These are phyloP conservation scores for Ganoderma meredithae DNA, from an alignment of 1,284 basidiomycete species.

Conservation along the genomic window DNA sequence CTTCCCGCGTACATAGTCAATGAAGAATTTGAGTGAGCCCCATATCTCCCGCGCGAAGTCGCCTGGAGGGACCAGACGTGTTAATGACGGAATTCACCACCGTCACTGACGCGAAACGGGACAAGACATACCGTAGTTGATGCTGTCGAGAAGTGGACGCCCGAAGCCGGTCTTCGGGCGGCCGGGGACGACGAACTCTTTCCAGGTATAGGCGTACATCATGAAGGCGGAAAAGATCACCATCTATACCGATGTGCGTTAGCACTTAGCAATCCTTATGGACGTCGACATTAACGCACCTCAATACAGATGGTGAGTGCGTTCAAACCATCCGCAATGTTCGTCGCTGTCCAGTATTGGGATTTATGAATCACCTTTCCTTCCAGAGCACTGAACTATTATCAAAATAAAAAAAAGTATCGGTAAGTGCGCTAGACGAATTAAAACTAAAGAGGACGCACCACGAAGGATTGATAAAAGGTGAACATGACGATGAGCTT, in stretches of 20 bases:
- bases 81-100: conserved; percentile 2
- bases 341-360: conserved; percentile 80
- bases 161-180: conserved; percentile 57
- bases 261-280: background rate
- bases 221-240: conserved; percentile 81
- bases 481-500: conserved; percentile 90
- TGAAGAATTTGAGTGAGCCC: conserved; percentile 68
- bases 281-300: conserved; percentile 46
- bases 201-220: conserved; percentile 82
- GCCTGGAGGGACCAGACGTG: conserved; percentile 42
- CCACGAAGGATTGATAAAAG: conserved; percentile 80
- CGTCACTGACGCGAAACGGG: conserved; percentile 14
- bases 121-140: conserved; percentile 70
- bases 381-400: conserved; percentile 65
- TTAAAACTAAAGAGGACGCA: conserved; percentile 44
- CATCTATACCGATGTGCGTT: conserved; percentile 56
- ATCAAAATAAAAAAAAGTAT: background rate
- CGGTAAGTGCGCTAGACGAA: background rate
- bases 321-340: conserved; percentile 83
- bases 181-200: conserved; percentile 62
- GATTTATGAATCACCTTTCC: conserved; percentile 73
- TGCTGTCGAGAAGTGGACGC: conserved; percentile 78
- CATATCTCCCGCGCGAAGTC: conserved; percentile 75
- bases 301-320: conserved; percentile 86
- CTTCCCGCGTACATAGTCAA: conserved; percentile 54